Evolutionary conservation across 805 yeast species (phyloP), one percentile per base, ranked within the genome.

Genomic region (Brettanomyces anomalus): DNA sequence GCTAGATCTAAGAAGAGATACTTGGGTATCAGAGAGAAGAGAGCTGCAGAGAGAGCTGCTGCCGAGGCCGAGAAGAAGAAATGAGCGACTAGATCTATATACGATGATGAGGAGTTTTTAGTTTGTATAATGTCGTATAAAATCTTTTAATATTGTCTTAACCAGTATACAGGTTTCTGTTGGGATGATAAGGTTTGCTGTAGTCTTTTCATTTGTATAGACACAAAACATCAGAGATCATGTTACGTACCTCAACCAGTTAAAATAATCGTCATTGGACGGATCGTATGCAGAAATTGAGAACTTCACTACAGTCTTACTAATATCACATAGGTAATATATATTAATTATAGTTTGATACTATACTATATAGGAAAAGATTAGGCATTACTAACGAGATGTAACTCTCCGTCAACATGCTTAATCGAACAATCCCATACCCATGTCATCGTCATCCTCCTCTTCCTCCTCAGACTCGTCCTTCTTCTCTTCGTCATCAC

Each of bases 21-120:
- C 84, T 77, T 71, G 70, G 99, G 99, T 79, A 76, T 79, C 76
- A 88, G 95, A 76, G 97, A 81, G 69, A 93, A 90, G 94, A 85
- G 96, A 77, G 95, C 95, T 65, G 80, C 70, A 68, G 97, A 89
- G 60, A 79, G 79, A 78, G 97, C 96, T 70, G 97, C 87, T 77
- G 97, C 97, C 71, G 98, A 89, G 78, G 95, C 95, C 76, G 96
- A 88, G 66, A 89, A 89, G 90, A 89, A 89, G 89, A 87, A 87
- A 82, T 87, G 85, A 81, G 62, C 47, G 8, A 5, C 11, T 33
- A 38, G 40, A 26, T 40, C 41, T 38, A 37, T 35, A 36, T 36
- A 35, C 34, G 34, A 32, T 16, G 15, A 16, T 32, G 13, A 8
- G 15, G 18, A n/a, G 18, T n/a, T n/a, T 32, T 32, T 14, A 32